Percentiles rank a stretch among this genome's conserved stretches.
phyloP scores from a whole-genome alignment of 2,329 filamentous ascomycete genomes.

The Aspergillus pseudoglaucus region DNA sequence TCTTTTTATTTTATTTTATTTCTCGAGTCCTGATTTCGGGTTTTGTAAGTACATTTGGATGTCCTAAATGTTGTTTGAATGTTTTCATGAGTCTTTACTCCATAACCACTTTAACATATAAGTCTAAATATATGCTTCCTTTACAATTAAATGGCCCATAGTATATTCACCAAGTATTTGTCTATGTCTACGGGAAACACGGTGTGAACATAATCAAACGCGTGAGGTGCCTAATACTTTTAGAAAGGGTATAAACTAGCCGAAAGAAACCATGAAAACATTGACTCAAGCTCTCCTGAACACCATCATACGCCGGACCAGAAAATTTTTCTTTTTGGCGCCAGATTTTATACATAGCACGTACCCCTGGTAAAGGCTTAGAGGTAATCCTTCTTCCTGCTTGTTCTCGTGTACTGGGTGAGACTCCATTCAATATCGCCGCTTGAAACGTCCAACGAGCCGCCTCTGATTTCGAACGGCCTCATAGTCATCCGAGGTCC shows the following conservation, averaged over 20 bases:
- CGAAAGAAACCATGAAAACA: slow-evolving; percentile 15
- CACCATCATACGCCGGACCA: slow-evolving; percentile 26
- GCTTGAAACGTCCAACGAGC: slow-evolving; percentile 83
- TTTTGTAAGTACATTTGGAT: too few relatives aligned
- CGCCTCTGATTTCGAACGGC: slow-evolving; percentile 84
- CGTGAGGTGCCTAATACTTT: not conserved
- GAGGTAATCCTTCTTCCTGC: slow-evolving; percentile 91
- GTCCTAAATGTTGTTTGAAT: too few relatives aligned
- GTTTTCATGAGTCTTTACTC: too few relatives aligned
- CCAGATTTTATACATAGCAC: not conserved
- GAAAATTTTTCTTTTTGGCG: slow-evolving; percentile 14
- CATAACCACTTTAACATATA: too few relatives aligned
- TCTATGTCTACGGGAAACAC: too few relatives aligned
- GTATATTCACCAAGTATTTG: too few relatives aligned
- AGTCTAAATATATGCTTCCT: too few relatives aligned
- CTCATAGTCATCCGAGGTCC: slow-evolving; percentile 97
- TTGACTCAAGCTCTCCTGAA: slow-evolving; percentile 18
- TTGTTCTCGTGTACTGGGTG: slow-evolving; percentile 89
- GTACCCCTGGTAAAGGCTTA: slow-evolving; percentile 32
- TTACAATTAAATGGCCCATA: too few relatives aligned
- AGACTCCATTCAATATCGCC: slow-evolving; percentile 96
- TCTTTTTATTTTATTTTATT: slow-evolving; percentile 1
- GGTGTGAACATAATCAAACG: not conserved
- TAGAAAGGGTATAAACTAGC: slow-evolving; percentile 14
- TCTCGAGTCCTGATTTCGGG: not conserved